These are phyloP conservation scores for Arxiozyma telluris DNA, from an alignment of 1,139 yeast genomes.

Conservation along the genomic window DNA sequence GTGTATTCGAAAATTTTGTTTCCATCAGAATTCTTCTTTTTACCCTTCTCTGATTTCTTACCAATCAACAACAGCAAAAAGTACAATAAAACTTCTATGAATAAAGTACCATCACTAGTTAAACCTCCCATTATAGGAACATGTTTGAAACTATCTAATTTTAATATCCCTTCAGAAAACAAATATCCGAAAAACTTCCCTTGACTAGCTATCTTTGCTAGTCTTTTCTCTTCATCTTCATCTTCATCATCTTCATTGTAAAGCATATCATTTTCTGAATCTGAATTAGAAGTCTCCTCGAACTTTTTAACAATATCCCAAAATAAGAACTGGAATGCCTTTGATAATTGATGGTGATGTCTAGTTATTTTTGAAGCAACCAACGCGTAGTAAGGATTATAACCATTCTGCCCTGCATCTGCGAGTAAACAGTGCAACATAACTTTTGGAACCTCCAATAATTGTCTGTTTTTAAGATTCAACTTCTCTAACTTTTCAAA, in stretches of 20 bases:
- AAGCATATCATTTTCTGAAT: slow-evolving; percentile 33
- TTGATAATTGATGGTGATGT: slow-evolving; percentile 53
- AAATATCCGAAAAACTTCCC: slow-evolving; percentile 75
- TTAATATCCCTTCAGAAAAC: slow-evolving; percentile 62
- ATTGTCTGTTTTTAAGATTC: slow-evolving; percentile 71
- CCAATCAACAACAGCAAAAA: slow-evolving; percentile 59
- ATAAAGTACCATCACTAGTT: slow-evolving; percentile 54
- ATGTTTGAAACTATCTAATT: slow-evolving; percentile 63
- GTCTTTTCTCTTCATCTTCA: slow-evolving; percentile 40
- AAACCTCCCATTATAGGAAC: slow-evolving; percentile 71
- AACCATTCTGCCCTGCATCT: slow-evolving; percentile 48
- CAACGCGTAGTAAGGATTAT: slow-evolving; percentile 85
- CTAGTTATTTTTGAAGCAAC: slow-evolving; percentile 71
- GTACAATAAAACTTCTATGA: slow-evolving; percentile 64
- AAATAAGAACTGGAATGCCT: slow-evolving; percentile 77
- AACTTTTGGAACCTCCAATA: slow-evolving; percentile 79
- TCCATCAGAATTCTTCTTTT: slow-evolving; percentile 7
- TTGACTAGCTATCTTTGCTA: slow-evolving; percentile 56
- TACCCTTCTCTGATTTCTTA: slow-evolving; percentile 46
- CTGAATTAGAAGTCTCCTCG: slow-evolving; percentile 43
- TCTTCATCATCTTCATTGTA: slow-evolving; percentile 31
- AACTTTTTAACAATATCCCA: slow-evolving; percentile 83
- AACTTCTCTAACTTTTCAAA: slow-evolving; percentile 72
- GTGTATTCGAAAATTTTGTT: slow-evolving; percentile 40
- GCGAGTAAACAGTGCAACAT: slow-evolving; percentile 76